phyloP scores from a whole-genome alignment of 345 rosid species.

The Cardamine chenopodiifolia region DNA sequence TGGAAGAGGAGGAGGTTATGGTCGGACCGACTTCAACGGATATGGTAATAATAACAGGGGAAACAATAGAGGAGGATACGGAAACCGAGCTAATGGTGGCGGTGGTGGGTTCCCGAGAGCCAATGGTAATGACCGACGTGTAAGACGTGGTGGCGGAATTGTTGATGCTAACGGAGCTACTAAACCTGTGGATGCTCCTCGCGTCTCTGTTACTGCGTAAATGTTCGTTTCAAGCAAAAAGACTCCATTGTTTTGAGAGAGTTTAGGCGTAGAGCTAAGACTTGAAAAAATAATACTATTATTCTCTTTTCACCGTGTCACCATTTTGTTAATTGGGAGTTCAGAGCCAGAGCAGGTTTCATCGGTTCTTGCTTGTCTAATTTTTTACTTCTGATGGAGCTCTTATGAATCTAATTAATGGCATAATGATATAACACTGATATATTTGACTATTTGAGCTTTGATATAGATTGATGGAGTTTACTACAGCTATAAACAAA shows the following conservation, averaged over 20 bases:
- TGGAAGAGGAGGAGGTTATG: conserved; percentile 57
- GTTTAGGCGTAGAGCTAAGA: conserved; percentile 29
- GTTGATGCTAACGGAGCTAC: conserved; percentile 37
- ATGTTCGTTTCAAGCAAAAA: conserved; percentile 10
- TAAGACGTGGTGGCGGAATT: conserved; percentile 38
- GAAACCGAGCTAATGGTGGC: conserved; percentile 64
- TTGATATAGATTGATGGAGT: conserved; percentile 3
- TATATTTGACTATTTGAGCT: background rate
- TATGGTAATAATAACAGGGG: conserved; percentile 72
- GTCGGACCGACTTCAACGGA: conserved; percentile 63
- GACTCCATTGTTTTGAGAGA: conserved; percentile 25
- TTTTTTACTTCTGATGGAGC: background rate
- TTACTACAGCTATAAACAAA: conserved; percentile 23
- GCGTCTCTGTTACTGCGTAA: conserved; percentile 42
- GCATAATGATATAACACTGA: background rate
- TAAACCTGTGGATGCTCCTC: conserved; percentile 34
- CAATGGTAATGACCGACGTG: conserved; percentile 30
- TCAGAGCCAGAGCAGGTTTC: conserved; percentile 18
- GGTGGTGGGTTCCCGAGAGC: conserved; percentile 36
- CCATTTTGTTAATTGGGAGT: conserved; percentile 33
- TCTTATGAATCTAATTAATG: background rate
- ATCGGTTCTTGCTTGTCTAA: conserved; percentile 12
- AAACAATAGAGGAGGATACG: conserved; percentile 61
- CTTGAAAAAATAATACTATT: background rate
- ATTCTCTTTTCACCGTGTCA: conserved; percentile 1